A percentile compares a stretch with the other conserved stretches of the same genome.
Conservation (phyloP, 352 stramenopile genomes). For the Phytophthora boehmeriae region DNA sequence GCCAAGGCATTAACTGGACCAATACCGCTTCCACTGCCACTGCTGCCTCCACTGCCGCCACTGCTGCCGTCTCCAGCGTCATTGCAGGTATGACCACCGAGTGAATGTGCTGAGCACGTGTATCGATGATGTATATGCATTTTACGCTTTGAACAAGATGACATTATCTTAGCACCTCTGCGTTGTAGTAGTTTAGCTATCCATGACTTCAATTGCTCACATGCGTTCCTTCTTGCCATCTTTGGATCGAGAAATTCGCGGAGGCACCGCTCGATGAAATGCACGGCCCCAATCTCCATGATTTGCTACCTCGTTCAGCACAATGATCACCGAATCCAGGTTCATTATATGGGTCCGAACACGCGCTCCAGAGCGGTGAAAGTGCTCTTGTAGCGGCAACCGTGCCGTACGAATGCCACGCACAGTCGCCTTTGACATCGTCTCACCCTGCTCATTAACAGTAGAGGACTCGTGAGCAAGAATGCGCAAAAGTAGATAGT, state of each 20-base stretch:
- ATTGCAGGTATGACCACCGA: constrained; percentile 53
- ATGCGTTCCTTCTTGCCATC: constrained; percentile 12
- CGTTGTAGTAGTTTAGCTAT: background rate
- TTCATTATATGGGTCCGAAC: constrained; percentile 78
- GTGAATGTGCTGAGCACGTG: constrained; percentile 10
- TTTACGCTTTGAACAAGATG: constrained; percentile 3
- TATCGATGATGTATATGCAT: constrained; percentile 15
- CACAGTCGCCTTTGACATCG: constrained; percentile 40
- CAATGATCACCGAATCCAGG: constrained; percentile 76
- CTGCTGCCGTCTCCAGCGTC: constrained; percentile 66
- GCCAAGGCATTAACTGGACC: constrained; percentile 88
- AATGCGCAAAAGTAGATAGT: too few species aligned
- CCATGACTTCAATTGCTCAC: background rate
- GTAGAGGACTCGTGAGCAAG: background rate
- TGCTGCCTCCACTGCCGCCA: constrained; percentile 50
- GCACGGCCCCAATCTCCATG: constrained; percentile 67
- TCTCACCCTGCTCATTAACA: constrained; percentile 42
- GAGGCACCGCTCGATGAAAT: constrained; percentile 61
- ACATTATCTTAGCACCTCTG: background rate
- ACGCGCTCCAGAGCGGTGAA: constrained; percentile 15
- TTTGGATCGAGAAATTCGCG: constrained; percentile 44
- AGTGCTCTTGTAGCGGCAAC: constrained; percentile 71
- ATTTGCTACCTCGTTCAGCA: constrained; percentile 76
- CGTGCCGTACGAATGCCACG: constrained; percentile 42
- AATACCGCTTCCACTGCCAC: constrained; percentile 39